Percentiles rank a stretch among this genome's conserved stretches.
Evolutionary conservation across 1,284 basidiomycete genomes (phyloP).

Genomic region (Ganoderma lucidum): DNA sequence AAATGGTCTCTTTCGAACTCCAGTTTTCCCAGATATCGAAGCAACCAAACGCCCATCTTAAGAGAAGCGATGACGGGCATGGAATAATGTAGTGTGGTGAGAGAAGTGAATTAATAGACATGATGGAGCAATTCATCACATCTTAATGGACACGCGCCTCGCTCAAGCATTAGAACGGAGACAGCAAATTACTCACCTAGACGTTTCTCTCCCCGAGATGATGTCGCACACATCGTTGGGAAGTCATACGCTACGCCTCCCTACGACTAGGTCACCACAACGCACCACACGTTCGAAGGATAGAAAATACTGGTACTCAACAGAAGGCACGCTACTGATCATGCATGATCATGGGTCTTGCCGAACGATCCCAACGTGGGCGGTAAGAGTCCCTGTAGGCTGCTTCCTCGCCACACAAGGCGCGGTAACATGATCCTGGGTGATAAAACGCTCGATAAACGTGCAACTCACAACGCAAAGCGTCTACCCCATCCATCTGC

Average conservation of each 20-base stretch:
- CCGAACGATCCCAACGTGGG: background rate
- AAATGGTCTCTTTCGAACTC: too few species aligned
- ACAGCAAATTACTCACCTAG: background rate
- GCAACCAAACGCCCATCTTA: too few species aligned
- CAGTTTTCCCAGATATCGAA: too few species aligned
- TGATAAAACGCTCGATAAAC: conserved; percentile 30
- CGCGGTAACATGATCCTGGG: conserved; percentile 28
- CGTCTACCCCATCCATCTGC: conserved; percentile 11
- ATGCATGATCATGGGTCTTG: background rate
- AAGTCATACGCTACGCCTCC: background rate
- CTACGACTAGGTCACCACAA: conserved; percentile 4
- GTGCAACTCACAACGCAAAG: conserved; percentile 41
- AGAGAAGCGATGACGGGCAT: too few species aligned
- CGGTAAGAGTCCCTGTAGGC: background rate
- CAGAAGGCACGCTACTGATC: background rate
- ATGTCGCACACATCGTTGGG: background rate
- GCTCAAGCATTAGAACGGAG: background rate
- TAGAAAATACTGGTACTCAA: conserved; percentile 8
- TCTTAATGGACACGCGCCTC: background rate
- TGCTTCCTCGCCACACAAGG: conserved; percentile 8
- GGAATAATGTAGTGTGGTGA: too few species aligned
- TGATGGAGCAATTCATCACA: background rate
- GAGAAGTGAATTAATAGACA: background rate
- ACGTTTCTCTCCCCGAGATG: background rate
- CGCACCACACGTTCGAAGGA: conserved; percentile 3